phyloP scores from a whole-genome alignment of 1,284 basidiomycete genomes.

The Malassezia brasiliensis region DNA sequence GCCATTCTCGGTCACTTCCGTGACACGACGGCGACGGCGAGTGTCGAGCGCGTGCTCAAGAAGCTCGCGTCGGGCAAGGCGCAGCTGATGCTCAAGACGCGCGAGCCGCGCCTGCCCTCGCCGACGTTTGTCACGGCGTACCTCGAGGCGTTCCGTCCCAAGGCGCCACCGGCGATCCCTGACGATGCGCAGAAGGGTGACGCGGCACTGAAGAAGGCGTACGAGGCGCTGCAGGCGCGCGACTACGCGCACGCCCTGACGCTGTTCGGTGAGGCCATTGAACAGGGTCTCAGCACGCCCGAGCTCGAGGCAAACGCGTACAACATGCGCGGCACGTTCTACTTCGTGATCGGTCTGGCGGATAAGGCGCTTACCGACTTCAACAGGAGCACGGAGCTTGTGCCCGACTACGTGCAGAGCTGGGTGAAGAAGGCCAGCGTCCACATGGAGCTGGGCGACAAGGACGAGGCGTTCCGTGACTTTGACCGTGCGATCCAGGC shows the following conservation, averaged over 20 bases:
- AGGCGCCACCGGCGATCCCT: constrained; percentile 64
- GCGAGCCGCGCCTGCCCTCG: constrained; percentile 76
- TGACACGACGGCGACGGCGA: constrained; percentile 66
- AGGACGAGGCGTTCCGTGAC: constrained; percentile 69
- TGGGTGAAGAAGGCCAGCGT: constrained; percentile 96
- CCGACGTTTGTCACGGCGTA: constrained; percentile 90
- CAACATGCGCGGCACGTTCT: constrained; percentile 75
- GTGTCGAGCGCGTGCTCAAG: constrained; percentile 87
- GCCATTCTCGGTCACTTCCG: constrained; percentile 88
- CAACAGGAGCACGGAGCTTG: constrained; percentile 64
- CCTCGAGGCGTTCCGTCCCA: constrained; percentile 87
- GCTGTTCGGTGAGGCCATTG: constrained; percentile 73
- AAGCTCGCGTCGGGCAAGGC: constrained; percentile 67
- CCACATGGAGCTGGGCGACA: constrained; percentile 73
- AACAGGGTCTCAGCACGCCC: constrained; percentile 69
- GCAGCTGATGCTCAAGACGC: constrained; percentile 61
- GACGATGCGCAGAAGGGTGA: constrained; percentile 69
- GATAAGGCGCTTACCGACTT: constrained; percentile 76
- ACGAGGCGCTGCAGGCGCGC: constrained; percentile 73
- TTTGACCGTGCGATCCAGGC: constrained; percentile 81
- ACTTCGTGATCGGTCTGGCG: constrained; percentile 80
- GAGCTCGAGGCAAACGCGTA: constrained; percentile 72
- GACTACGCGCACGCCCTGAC: constrained; percentile 75
- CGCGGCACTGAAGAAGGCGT: constrained; percentile 67
- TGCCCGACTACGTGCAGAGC: constrained; percentile 72